Evolutionary conservation across 2,329 filamentous ascomycete genomes (phyloP).

Genomic region (Mycocentrospora acerina): DNA sequence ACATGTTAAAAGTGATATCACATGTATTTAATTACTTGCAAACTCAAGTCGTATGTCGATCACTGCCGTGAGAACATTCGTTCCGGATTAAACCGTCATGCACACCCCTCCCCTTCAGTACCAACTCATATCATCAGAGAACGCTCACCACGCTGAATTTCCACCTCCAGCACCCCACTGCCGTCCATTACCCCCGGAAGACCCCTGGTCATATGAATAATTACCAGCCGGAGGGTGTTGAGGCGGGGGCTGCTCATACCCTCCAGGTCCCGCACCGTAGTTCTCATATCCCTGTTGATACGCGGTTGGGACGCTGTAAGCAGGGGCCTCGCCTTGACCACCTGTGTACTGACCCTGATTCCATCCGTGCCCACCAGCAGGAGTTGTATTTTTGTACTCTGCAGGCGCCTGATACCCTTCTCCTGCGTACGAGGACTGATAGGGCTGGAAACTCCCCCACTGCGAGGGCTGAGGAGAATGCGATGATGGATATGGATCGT

Average conservation of each 20-base stretch:
- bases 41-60: too few relatives aligned
- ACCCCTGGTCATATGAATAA: constrained; percentile 25
- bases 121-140: neutral
- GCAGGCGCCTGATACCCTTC: constrained; percentile 30
- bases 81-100: neutral
- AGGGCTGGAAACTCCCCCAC: constrained; percentile 38
- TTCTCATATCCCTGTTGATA: constrained; percentile 43
- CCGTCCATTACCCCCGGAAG: constrained; percentile 20
- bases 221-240: constrained; percentile 18
- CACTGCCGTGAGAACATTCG: too few relatives aligned
- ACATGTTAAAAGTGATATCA: too few relatives aligned
- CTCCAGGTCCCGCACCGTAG: constrained; percentile 16
- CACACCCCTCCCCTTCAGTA: neutral
- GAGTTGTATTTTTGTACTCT: constrained; percentile 28
- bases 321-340: constrained; percentile 35
- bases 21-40: too few relatives aligned
- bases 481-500: constrained; percentile 25
- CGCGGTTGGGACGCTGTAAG: constrained; percentile 35
- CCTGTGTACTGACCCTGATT: constrained; percentile 33
- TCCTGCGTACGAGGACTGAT: constrained; percentile 36
- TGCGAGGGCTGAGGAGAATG: constrained; percentile 30
- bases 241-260: constrained; percentile 17
- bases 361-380: constrained; percentile 29
- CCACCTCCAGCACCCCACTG: constrained; percentile 35
- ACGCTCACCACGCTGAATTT: constrained; percentile 27